These are phyloP conservation scores for Colletotrichum tabaci DNA, from an alignment of 2,329 filamentous ascomycete species.

Conservation along the genomic window DNA sequence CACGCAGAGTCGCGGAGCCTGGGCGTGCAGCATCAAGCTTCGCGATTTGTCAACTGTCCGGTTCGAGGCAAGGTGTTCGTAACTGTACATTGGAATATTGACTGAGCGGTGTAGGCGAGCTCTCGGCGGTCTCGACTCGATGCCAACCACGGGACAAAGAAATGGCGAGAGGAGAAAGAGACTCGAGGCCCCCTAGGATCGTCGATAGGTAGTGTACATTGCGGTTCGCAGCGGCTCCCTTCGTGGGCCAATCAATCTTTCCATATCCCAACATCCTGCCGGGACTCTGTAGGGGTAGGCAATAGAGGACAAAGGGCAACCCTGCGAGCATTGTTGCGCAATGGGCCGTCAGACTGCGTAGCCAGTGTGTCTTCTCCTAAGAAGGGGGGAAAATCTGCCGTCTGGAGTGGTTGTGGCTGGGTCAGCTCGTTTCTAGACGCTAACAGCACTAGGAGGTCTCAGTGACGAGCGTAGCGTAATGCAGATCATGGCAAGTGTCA, in stretches of 20 bases:
- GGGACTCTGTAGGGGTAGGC: slow-evolving; percentile 21
- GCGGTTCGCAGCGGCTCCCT: slow-evolving; percentile 25
- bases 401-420: slow-evolving; percentile 35
- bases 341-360: slow-evolving; percentile 8
- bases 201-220: background rate
- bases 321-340: slow-evolving; percentile 4
- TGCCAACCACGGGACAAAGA: slow-evolving; percentile 31
- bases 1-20: slow-evolving; percentile 1
- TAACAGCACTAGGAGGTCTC: slow-evolving; percentile 27
- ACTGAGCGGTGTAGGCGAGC: slow-evolving; percentile 20
- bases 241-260: slow-evolving; percentile 1
- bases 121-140: slow-evolving; percentile 22
- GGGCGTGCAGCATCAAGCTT: slow-evolving; percentile 17
- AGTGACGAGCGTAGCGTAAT: background rate
- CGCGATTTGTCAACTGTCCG: background rate
- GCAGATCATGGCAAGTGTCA: background rate
- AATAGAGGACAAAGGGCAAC: slow-evolving; percentile 31
- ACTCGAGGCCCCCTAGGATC: background rate
- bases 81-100: background rate
- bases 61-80: background rate
- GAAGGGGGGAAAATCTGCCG: slow-evolving; percentile 20
- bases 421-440: slow-evolving; percentile 27
- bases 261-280: background rate
- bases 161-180: background rate
- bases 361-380: background rate